Evolutionary conservation across 495 filamentous ascomycete genomes (phyloP), one percentile per base, ranked within the genome.

Genomic region (Aspergillus bridgeri): DNA sequence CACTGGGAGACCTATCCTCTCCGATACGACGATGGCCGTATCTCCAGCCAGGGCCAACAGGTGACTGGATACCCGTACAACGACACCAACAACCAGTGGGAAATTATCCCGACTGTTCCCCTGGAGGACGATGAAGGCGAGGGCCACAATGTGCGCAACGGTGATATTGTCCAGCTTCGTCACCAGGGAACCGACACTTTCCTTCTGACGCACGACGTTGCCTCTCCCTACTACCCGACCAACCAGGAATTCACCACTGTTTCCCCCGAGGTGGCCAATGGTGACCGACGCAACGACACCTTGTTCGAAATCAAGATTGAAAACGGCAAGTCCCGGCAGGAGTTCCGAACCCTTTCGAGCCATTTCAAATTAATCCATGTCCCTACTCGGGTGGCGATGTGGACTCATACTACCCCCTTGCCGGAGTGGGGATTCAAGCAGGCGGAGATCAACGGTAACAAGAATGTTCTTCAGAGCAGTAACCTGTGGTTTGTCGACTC

Each of bases 401-500:
- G 94, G 94, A 98, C 94, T 2, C 93, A 96, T 70, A 87, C 89
- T 6, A 92, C 84, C 29, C 90, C 94, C 19, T 86, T 98, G 17
- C 94, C 94, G 1, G 94, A 98, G 17, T 98, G 94, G 94, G 94
- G 82, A 27, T 92, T 86, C 74, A 95, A 96, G 71, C 94, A 98
- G 67, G 92, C 95, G 60, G 94, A 98, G 70, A 97, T 98, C 78
- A 98, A 98, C 69, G 94, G 94, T 52, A 98, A 98, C 83, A 98
- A 98, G 84, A 96, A 96, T 72, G 74, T 95, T 50, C 79, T 84
- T 46, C 90, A 96, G 64, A 82, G 84, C 67, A 96, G 91, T 71
- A 98, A 98, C 68, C 79, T 96, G 61, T 98, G 94, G 94, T 89
- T 86, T 62, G 87, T 91, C 8, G 94, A 98, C 55, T 89, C 93